Percentiles rank a stretch among this genome's conserved stretches.
Evolutionary conservation across 352 stramenopile species (phyloP).

Genomic region (Phytophthora sp.): DNA sequence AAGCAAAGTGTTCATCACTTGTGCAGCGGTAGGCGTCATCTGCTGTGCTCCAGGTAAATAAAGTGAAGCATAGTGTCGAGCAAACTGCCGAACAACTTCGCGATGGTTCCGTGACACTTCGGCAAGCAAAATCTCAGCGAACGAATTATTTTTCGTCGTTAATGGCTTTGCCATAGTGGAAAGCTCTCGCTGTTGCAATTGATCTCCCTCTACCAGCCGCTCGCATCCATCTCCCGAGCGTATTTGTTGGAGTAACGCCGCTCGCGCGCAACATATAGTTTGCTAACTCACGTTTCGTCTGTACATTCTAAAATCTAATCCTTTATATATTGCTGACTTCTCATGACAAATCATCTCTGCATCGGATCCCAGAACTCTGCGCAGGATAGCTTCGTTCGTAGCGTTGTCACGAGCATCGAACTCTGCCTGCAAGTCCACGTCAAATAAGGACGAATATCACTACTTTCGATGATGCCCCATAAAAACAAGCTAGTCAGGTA

Average conservation of each 20-base stretch:
- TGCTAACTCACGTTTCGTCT: constrained; percentile 16
- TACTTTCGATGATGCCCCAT: neutral
- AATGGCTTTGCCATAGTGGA: neutral
- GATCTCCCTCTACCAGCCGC: neutral
- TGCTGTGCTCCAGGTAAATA: too few relatives aligned
- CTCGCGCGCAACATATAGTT: constrained; percentile 20
- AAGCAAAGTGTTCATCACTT: neutral
- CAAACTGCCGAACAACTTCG: too few relatives aligned
- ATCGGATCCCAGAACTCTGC: constrained; percentile 3
- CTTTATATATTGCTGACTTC: neutral
- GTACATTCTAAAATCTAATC: constrained; percentile 6
- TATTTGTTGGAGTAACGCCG: neutral
- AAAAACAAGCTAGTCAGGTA: neutral
- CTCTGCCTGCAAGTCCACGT: neutral
- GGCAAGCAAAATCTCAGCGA: too few relatives aligned
- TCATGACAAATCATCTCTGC: constrained; percentile 25
- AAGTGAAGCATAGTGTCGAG: too few relatives aligned
- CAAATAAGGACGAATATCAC: neutral
- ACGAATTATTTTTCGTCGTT: too few relatives aligned
- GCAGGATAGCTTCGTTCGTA: constrained; percentile 5
- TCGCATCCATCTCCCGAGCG: neutral
- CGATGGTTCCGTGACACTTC: too few relatives aligned
- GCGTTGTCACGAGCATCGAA: constrained; percentile 20
- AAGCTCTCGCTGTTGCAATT: neutral
- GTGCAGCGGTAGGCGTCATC: too few relatives aligned